A percentile compares a stretch with the other conserved stretches of the same genome.
Conservation (phyloP, 306 rosid species). For the Prunus mongolica region DNA sequence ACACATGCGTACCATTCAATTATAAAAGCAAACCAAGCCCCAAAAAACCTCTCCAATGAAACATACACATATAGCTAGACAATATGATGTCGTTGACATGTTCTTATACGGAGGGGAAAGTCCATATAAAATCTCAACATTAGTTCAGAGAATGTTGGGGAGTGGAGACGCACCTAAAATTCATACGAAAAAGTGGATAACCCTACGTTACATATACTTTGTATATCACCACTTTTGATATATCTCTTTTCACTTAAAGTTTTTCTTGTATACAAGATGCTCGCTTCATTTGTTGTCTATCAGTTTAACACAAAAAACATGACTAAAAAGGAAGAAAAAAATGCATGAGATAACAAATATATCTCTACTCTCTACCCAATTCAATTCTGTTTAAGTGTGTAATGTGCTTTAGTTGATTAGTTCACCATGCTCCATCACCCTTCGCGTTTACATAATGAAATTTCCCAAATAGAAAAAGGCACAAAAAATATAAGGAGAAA, state of each 20-base stretch:
- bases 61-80: too few species aligned
- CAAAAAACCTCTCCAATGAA: too few species aligned
- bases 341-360: neutral
- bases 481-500: too few species aligned
- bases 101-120: too few species aligned
- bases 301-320: neutral
- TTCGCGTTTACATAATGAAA: too few species aligned
- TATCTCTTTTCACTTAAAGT: neutral
- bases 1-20: neutral
- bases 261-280: neutral
- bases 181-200: too few species aligned
- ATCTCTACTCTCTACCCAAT: neutral
- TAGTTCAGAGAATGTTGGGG: too few species aligned
- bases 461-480: too few species aligned
- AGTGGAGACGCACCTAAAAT: too few species aligned
- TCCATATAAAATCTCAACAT: too few species aligned
- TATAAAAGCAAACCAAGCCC: too few species aligned
- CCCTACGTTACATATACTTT: neutral
- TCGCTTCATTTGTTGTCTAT: neutral
- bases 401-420: neutral
- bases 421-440: neutral
- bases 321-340: neutral
- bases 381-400: neutral
- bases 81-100: too few species aligned
- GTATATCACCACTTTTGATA: neutral